These are phyloP conservation scores for Pichia terricola DNA, from an alignment of 1,139 yeast species.

Conservation along the genomic window DNA sequence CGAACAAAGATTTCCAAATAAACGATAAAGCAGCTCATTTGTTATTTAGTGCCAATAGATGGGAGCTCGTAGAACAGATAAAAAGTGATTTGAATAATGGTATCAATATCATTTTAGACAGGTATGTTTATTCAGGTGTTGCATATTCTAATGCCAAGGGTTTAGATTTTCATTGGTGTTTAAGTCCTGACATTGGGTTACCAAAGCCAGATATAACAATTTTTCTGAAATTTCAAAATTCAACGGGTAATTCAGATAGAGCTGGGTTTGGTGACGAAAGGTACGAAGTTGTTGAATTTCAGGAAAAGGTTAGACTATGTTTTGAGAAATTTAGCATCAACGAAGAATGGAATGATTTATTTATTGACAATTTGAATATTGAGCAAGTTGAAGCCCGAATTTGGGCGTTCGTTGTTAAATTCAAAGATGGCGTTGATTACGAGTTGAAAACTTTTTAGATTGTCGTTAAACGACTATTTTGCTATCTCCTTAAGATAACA, in stretches of 20 bases:
- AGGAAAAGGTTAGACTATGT: constrained; percentile 50
- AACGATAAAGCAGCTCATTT: constrained; percentile 79
- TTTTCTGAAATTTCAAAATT: constrained; percentile 51
- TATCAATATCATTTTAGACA: constrained; percentile 56
- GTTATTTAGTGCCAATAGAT: constrained; percentile 85
- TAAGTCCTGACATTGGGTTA: constrained; percentile 71
- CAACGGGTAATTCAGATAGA: constrained; percentile 34
- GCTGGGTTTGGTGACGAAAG: constrained; percentile 90
- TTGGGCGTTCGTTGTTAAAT: constrained; percentile 18
- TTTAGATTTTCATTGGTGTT: constrained; percentile 64
- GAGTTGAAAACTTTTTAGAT: constrained; percentile 9
- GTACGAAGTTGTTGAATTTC: constrained; percentile 72
- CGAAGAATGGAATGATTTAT: constrained; percentile 34
- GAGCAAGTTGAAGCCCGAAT: constrained; percentile 39
- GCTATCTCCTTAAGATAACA: background rate
- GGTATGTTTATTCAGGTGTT: constrained; percentile 88
- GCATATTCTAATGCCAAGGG: constrained; percentile 91
- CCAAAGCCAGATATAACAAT: constrained; percentile 81
- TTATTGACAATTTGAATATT: constrained; percentile 52
- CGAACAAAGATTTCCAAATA: constrained; percentile 37
- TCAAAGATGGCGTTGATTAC: constrained; percentile 9
- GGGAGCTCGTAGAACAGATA: constrained; percentile 66
- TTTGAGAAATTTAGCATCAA: constrained; percentile 41
- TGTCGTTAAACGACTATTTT: background rate
- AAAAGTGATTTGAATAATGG: constrained; percentile 41